Evolutionary conservation across 1,284 basidiomycete species (phyloP).

Genomic region (Trichosporon ovoides): DNA sequence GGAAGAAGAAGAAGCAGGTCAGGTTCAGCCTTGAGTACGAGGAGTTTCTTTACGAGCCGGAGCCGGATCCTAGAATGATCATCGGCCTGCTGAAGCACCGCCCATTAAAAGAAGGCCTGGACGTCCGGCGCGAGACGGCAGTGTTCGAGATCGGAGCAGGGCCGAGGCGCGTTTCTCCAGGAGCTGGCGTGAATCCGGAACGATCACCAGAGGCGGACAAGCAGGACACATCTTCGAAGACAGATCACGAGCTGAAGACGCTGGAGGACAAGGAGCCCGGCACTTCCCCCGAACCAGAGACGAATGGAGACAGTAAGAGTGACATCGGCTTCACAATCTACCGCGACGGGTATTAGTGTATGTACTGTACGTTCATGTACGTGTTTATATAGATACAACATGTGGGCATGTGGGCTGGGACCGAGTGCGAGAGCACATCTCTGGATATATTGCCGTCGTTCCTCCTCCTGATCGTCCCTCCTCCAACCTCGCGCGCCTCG

Average conservation of each 20-base stretch:
- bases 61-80: not conserved
- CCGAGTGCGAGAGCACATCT: too few species aligned
- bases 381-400: slow-evolving; percentile 4
- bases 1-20: not conserved
- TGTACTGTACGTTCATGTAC: slow-evolving; percentile 3
- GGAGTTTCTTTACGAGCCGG: slow-evolving; percentile 2
- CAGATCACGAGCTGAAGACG: too few species aligned
- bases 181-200: too few species aligned
- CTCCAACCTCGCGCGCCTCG: too few species aligned
- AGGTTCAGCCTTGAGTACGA: not conserved
- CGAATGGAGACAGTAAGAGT: not conserved
- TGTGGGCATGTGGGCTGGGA: not conserved
- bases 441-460: too few species aligned
- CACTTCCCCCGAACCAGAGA: not conserved
- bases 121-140: too few species aligned
- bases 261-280: not conserved
- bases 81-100: not conserved
- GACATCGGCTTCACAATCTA: slow-evolving; percentile 5
- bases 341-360: slow-evolving; percentile 4
- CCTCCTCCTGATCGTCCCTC: too few species aligned
- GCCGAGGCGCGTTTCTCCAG: too few species aligned
- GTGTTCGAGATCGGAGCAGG: too few species aligned
- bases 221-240: too few species aligned
- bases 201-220: too few species aligned
- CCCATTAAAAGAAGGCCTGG: too few species aligned